A percentile compares a stretch with the other conserved stretches of the same genome.
Evolutionary conservation across 108 stramenopile species (phyloP).

Genomic region (Pelagomonas calceolata): DNA sequence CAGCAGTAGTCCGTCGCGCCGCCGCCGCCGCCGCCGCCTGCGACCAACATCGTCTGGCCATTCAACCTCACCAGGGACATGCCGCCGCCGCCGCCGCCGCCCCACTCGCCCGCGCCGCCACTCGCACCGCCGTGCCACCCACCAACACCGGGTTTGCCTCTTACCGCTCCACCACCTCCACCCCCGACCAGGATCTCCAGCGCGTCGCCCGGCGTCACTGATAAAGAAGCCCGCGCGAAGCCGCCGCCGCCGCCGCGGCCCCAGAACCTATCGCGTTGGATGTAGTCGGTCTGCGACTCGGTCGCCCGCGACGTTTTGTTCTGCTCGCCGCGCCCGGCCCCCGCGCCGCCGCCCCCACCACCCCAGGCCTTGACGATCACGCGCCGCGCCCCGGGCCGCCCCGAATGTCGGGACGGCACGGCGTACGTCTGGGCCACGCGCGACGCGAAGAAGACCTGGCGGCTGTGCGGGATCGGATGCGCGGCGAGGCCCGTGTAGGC

Average conservation of each 20-base stretch:
- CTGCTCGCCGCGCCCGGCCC: neutral
- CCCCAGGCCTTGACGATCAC: neutral
- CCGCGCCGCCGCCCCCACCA: neutral
- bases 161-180: neutral
- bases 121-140: neutral
- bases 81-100: constrained; percentile 2
- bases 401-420: neutral
- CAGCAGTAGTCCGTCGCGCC: constrained; percentile 1
- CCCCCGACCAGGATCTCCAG: neutral
- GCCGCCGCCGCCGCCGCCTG: neutral
- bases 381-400: neutral
- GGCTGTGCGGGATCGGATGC: neutral
- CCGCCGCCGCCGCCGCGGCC: neutral
- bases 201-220: neutral
- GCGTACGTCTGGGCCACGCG: neutral
- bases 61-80: neutral
- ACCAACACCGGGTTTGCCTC: neutral
- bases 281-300: neutral
- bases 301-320: neutral
- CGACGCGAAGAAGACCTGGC: neutral
- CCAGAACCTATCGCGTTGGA: neutral
- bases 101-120: neutral
- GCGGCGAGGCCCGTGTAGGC: neutral
- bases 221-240: neutral
- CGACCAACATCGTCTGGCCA: neutral